phyloP scores from a whole-genome alignment of 495 filamentous ascomycete genomes.

The Xylaria venustula region DNA sequence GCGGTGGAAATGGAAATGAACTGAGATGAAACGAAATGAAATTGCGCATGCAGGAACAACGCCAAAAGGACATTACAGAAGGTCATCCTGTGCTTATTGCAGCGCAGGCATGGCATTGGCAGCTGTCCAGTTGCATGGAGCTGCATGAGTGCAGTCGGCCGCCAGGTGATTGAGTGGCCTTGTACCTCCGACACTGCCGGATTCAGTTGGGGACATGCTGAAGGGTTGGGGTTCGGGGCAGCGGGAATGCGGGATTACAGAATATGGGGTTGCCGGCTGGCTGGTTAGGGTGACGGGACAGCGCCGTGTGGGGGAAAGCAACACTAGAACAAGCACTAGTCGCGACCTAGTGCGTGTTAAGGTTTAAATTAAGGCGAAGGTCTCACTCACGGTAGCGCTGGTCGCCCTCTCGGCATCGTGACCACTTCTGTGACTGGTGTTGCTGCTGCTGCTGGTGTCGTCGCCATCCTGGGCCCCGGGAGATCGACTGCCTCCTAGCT shows the following conservation, averaged over 20 bases:
- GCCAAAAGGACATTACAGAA: not conserved
- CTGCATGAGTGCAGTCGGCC: not conserved
- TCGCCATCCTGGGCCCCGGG: not conserved
- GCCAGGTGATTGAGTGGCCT: constrained; percentile 5
- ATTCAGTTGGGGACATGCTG: not conserved
- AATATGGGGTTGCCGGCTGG: not conserved
- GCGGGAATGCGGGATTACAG: not conserved
- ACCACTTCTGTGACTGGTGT: not conserved
- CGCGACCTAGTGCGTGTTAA: not conserved
- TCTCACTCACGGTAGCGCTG: constrained; percentile 9
- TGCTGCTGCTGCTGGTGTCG: not conserved
- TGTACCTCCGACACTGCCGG: not conserved
- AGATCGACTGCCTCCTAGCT: not conserved
- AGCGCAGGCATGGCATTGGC: not conserved
- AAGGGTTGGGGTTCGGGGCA: constrained; percentile 1
- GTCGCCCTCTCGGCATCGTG: not conserved
- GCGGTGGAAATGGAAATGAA: too few species aligned
- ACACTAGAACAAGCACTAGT: not conserved
- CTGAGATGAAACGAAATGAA: too few species aligned
- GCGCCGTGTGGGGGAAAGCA: not conserved
- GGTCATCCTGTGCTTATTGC: not conserved
- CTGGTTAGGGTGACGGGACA: too few species aligned
- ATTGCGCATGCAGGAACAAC: constrained; percentile 2
- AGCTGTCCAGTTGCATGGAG: constrained; percentile 1
- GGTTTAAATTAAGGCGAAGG: not conserved